These are phyloP conservation scores for Hortiboletus rubellus DNA, from an alignment of 1,284 basidiomycete genomes.

Conservation along the genomic window DNA sequence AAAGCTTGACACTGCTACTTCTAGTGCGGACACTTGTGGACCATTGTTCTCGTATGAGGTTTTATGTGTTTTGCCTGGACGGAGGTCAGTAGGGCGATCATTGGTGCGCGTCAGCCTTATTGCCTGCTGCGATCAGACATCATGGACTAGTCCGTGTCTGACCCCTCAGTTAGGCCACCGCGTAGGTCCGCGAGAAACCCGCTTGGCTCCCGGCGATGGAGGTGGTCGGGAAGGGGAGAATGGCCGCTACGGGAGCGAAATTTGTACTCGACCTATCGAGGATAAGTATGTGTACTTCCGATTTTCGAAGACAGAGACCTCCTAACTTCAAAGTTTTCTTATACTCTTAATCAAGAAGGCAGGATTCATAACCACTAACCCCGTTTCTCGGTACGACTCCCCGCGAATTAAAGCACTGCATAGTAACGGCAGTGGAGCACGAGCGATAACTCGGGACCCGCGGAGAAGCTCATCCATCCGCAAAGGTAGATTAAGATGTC, in stretches of 20 bases:
- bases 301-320: neutral
- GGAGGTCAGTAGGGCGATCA: neutral
- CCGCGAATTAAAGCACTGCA: neutral
- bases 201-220: neutral
- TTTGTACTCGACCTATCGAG: neutral
- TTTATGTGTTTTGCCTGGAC: neutral
- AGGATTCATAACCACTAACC: neutral
- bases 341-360: neutral
- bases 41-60: neutral
- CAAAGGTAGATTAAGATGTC: neutral
- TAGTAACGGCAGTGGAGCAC: neutral
- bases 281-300: slow-evolving; percentile 3
- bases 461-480: neutral
- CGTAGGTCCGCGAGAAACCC: neutral
- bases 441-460: neutral
- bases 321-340: no score
- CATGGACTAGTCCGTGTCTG: neutral
- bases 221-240: neutral
- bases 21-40: neutral
- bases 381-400: neutral
- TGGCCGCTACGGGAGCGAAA: neutral
- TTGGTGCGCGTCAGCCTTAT: neutral
- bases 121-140: neutral
- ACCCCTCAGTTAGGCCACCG: neutral
- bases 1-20: neutral